Evolutionary conservation across 768 basidiomycete species (phyloP).

Genomic region (Boletus speciosus): DNA sequence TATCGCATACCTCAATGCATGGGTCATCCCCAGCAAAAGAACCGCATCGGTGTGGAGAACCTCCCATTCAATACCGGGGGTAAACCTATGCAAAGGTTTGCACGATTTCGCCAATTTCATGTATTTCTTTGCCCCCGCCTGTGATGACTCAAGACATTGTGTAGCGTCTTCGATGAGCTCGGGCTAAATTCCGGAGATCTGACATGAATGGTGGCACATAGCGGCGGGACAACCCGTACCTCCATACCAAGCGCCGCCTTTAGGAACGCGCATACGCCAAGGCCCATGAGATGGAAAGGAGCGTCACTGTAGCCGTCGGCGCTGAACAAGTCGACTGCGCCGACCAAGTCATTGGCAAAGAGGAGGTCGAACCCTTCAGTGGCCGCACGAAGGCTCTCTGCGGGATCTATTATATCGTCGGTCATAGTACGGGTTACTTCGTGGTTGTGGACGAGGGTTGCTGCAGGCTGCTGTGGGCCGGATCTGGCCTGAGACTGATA

Average conservation of each 20-base stretch:
- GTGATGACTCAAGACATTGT: slow-evolving; percentile 51
- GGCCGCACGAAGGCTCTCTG: slow-evolving; percentile 33
- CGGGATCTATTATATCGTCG: slow-evolving; percentile 18
- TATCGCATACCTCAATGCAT: slow-evolving; percentile 57
- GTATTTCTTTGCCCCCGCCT: slow-evolving; percentile 57
- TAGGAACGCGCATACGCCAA: slow-evolving; percentile 69
- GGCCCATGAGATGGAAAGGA: slow-evolving; percentile 70
- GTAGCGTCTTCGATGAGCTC: slow-evolving; percentile 64
- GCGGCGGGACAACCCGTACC: slow-evolving; percentile 32
- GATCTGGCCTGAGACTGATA: background rate
- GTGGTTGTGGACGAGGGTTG: slow-evolving; percentile 4
- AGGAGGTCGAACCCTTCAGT: slow-evolving; percentile 61
- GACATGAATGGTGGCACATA: background rate
- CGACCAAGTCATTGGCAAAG: slow-evolving; percentile 62
- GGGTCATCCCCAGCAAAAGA: slow-evolving; percentile 65
- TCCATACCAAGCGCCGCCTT: slow-evolving; percentile 83
- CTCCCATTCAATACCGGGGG: slow-evolving; percentile 72
- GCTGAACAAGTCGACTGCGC: slow-evolving; percentile 49
- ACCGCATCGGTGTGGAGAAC: slow-evolving; percentile 70
- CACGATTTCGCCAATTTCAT: slow-evolving; percentile 36
- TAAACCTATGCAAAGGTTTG: slow-evolving; percentile 40
- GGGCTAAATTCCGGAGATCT: slow-evolving; percentile 33
- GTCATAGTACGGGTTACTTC: background rate
- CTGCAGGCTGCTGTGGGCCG: background rate
- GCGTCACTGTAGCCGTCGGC: slow-evolving; percentile 36